These are phyloP conservation scores for Dendryphion nanum DNA, from an alignment of 2,329 filamentous ascomycete species.

Conservation along the genomic window DNA sequence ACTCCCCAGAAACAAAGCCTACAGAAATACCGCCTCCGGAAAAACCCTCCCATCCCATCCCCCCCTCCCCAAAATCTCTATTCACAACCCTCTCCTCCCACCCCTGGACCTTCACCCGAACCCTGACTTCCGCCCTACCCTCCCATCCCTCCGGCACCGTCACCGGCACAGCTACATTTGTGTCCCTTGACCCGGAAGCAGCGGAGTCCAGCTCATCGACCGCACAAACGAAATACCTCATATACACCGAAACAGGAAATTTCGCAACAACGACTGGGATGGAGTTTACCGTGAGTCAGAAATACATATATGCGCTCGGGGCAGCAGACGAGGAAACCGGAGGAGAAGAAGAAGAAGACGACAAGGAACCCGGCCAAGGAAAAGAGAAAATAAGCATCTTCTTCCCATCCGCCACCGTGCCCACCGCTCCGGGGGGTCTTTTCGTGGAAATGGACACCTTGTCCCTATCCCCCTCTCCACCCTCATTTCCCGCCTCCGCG, in stretches of 20 bases:
- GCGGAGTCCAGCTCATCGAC: constrained; percentile 41
- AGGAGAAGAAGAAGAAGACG: constrained; percentile 7
- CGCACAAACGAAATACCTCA: constrained; percentile 62
- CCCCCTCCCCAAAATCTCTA: constrained; percentile 1
- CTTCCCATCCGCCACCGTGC: constrained; percentile 38
- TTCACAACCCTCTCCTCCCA: constrained; percentile 38
- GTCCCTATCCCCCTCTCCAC: constrained; percentile 26
- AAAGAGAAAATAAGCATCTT: constrained; percentile 4
- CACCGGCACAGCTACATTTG: constrained; percentile 63
- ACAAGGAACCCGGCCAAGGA: constrained; percentile 31
- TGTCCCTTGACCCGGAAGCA: constrained; percentile 16
- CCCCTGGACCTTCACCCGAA: constrained; percentile 63
- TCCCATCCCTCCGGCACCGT: constrained; percentile 67
- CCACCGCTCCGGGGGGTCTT: constrained; percentile 65
- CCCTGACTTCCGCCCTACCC: constrained; percentile 54
- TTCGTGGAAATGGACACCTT: constrained; percentile 68
- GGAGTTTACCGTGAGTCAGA: constrained; percentile 58
- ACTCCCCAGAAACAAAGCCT: background rate
- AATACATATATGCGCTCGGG: constrained; percentile 60
- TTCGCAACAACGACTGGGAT: constrained; percentile 59
- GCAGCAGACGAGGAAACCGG: background rate
- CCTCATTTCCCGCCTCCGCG: constrained; percentile 10
- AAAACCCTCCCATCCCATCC: constrained; percentile 13
- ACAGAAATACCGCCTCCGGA: background rate
- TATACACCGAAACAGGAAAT: constrained; percentile 66